phyloP scores from a whole-genome alignment of 2,329 filamentous ascomycete genomes.

The Trichoderma sp. region DNA sequence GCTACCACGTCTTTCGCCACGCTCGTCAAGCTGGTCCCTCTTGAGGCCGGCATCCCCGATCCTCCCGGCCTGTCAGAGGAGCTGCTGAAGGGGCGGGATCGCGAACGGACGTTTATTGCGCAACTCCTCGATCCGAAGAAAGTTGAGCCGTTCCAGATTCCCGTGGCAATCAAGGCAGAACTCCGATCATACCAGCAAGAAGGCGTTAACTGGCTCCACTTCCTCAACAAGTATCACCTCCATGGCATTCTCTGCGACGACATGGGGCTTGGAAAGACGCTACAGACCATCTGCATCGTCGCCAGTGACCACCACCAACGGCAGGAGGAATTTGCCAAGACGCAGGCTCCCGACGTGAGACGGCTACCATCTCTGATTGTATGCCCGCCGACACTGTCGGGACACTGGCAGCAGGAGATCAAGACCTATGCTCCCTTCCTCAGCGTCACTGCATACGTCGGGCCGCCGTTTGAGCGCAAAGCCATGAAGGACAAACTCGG shows the following conservation, averaged over 20 bases:
- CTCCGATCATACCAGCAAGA: conserved; percentile 97
- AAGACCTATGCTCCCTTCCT: conserved; percentile 95
- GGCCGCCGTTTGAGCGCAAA: conserved; percentile 78
- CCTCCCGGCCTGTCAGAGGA: conserved; percentile 89
- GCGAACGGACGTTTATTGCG: conserved; percentile 93
- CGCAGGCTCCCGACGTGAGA: conserved; percentile 74
- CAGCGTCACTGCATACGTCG: conserved; percentile 85
- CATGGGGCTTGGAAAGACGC: conserved; percentile 97
- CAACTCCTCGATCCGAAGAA: conserved; percentile 97
- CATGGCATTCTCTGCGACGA: conserved; percentile 98
- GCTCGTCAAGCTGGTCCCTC: conserved; percentile 91
- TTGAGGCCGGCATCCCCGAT: conserved; percentile 96
- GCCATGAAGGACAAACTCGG: conserved; percentile 69
- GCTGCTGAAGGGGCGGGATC: conserved; percentile 84
- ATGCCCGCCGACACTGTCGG: conserved; percentile 92
- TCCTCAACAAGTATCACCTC: conserved; percentile 96
- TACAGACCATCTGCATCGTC: conserved; percentile 97
- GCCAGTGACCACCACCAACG: conserved; percentile 95
- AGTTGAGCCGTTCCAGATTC: conserved; percentile 89
- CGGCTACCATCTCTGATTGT: conserved; percentile 89
- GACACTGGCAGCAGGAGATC: conserved; percentile 98
- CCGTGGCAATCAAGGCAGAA: conserved; percentile 95
- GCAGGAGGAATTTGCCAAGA: conserved; percentile 85
- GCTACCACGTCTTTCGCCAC: conserved; percentile 97
- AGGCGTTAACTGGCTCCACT: conserved; percentile 97